Evolutionary conservation across 2,329 filamentous ascomycete species (phyloP), one percentile per base, ranked within the genome.

Genomic region (Albophoma yamanashiensis): DNA sequence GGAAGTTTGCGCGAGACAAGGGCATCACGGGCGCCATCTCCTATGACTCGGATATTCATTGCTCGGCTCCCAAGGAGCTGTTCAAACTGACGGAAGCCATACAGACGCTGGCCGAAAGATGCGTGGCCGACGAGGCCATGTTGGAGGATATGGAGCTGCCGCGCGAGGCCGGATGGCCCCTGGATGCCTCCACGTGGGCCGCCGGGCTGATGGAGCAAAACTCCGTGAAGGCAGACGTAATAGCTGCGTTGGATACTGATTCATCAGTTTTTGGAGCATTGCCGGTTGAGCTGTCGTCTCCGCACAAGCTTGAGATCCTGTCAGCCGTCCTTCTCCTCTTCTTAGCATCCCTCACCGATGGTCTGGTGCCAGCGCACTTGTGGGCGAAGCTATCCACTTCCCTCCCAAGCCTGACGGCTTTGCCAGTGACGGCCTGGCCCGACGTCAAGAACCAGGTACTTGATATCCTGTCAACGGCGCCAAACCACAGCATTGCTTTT

Each of bases 81-180:
- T 95, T 96, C 74, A 87, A 88, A 69, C 82, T 99, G 68, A 97
- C 92, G 6, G 91, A 96, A 71, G 84, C 87, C 14, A 81, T 96
- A 20, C 83, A 84, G 66, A 78, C 72, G 8, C 73, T 85, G 47
- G 79, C 78, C 3, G 84, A 85, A 64, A 78, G 83, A 25, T 79
- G 77, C 34, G 71, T 82, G 9, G 85, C 85, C 0, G 85, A 88
- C 57, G 80, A 82, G 62, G 82, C 82, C 59, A 87, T 88, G 79
- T 73, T 88, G 2, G 80, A 83, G 36, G 77, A 81, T 14, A 75
- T 76, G 60, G 69, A 73, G 27, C 70, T 85, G 2, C 83, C 84
- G 0, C 73, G 74, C 20, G 79, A 84, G 38, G 71, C 78, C 0
- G 83, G 83, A 0, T 88, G 85, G 85, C 85, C 85, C 1, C 82